phyloP scores from a whole-genome alignment of 2,329 filamentous ascomycete species.

The Alternaria incomplexa region DNA sequence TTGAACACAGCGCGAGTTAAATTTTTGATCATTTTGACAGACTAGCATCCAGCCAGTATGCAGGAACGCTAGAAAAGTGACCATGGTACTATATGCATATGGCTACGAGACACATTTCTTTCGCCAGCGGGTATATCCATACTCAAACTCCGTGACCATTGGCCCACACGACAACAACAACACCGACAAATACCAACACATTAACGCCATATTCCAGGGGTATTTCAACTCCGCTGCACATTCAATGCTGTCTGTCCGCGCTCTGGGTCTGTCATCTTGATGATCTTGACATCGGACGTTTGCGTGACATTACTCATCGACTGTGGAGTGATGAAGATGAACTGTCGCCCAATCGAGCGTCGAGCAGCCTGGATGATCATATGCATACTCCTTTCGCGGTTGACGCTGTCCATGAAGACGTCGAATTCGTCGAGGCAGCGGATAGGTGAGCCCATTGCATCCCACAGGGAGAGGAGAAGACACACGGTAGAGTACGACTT shows the following conservation, averaged over 20 bases:
- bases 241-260: conserved; percentile 56
- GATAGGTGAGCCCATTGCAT: conserved; percentile 95
- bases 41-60: background rate
- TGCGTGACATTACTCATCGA: conserved; percentile 63
- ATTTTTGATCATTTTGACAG: background rate
- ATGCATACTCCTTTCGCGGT: conserved; percentile 88
- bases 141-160: conserved; percentile 4
- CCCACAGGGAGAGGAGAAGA: conserved; percentile 90
- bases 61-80: background rate
- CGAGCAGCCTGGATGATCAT: conserved; percentile 91
- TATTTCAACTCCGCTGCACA: conserved; percentile 23
- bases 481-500: conserved; percentile 99
- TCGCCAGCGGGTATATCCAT: conserved; percentile 26
- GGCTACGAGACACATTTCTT: conserved; percentile 8
- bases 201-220: background rate
- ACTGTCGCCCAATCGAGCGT: conserved; percentile 86
- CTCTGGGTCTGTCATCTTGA: conserved; percentile 66
- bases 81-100: background rate
- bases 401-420: conserved; percentile 98
- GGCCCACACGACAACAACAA: background rate
- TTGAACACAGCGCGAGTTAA: background rate
- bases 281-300: conserved; percentile 75
- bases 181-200: background rate
- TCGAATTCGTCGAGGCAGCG: conserved; percentile 97
- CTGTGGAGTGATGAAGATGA: conserved; percentile 95